Evolutionary conservation across 2,329 filamentous ascomycete genomes (phyloP).

Genomic region (Zelopaecilomyces penicillatus): DNA sequence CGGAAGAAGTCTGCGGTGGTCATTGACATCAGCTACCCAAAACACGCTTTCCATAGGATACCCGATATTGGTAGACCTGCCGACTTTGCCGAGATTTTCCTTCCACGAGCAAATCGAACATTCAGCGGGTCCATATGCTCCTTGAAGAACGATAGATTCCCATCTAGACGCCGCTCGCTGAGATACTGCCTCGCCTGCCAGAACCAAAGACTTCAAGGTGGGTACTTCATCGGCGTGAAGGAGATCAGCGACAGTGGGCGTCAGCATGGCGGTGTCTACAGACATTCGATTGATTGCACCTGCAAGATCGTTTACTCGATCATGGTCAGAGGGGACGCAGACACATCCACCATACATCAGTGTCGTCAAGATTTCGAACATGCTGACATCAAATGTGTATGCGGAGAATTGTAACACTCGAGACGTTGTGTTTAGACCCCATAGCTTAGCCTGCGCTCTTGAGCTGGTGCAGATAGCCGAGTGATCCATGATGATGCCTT

Average conservation of each 20-base stretch:
- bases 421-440: neutral
- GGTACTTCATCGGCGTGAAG: constrained; percentile 5
- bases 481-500: constrained; percentile 4
- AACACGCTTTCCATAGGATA: neutral
- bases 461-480: neutral
- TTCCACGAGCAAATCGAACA: constrained; percentile 1
- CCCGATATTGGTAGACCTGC: constrained; percentile 6
- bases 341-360: constrained; percentile 11
- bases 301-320: constrained; percentile 8
- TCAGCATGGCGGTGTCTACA: constrained; percentile 4
- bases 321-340: constrained; percentile 10
- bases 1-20: constrained; percentile 6
- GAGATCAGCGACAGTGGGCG: constrained; percentile 8
- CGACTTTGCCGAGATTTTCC: constrained; percentile 22
- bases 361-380: constrained; percentile 9
- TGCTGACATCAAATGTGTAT: constrained; percentile 11
- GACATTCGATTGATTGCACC: constrained; percentile 1
- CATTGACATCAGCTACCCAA: constrained; percentile 10
- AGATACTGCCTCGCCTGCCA: neutral
- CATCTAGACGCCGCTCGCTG: neutral
- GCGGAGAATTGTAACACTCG: constrained; percentile 11
- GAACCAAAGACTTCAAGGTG: constrained; percentile 10
- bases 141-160: neutral
- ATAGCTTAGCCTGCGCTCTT: neutral
- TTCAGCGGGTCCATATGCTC: constrained; percentile 2